Percentiles rank a stretch among this genome's conserved stretches.
Evolutionary conservation across 148 eudicot species (phyloP).

Genomic region (Diospyros kaki): DNA sequence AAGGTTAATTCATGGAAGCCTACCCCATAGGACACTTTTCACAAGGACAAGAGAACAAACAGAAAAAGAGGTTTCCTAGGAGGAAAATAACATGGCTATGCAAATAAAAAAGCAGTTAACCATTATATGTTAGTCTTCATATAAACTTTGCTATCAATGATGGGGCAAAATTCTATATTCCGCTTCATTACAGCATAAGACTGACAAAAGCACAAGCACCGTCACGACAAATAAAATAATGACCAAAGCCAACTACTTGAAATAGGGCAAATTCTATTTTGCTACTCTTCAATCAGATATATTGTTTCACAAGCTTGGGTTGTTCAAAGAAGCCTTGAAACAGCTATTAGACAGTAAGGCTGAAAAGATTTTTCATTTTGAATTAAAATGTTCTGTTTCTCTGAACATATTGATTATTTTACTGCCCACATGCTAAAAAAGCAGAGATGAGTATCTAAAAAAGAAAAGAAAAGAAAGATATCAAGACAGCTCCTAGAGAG

Average conservation of each 20-base stretch:
- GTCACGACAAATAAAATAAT: neutral
- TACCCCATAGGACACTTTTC: neutral
- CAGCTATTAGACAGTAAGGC: neutral
- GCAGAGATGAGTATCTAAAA: neutral
- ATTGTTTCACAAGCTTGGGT: neutral
- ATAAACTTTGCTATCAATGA: too few species aligned
- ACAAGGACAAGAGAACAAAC: neutral
- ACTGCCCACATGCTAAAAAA: constrained; percentile 3
- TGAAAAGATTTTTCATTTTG: neutral
- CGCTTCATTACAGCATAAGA: too few species aligned
- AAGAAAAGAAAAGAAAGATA: neutral
- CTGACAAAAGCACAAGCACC: neutral
- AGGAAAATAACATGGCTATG: neutral
- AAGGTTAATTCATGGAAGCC: neutral
- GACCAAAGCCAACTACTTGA: neutral
- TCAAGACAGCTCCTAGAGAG: neutral
- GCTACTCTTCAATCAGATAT: neutral
- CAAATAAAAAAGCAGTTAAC: neutral
- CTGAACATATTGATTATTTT: neutral
- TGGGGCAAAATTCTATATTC: too few species aligned
- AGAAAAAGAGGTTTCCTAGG: neutral
- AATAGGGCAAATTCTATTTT: neutral
- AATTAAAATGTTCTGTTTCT: neutral
- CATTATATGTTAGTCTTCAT: too few species aligned
- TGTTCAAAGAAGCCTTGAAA: neutral